phyloP scores from a whole-genome alignment of 768 basidiomycete genomes.

The Vishniacozyma victoriae region DNA sequence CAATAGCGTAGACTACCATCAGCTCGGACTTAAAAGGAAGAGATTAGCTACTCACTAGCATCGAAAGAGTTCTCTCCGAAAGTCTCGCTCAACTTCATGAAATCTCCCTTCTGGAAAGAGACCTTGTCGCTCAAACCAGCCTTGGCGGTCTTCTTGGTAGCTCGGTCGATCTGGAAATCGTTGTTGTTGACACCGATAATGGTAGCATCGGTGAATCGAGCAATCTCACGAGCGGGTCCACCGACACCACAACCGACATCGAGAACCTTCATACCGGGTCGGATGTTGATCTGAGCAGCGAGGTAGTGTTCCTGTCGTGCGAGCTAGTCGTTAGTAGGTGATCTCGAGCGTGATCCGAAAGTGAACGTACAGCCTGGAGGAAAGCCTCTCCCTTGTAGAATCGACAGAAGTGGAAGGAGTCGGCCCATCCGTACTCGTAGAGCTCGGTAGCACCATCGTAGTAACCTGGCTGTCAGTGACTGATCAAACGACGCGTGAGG shows the following conservation, averaged over 20 bases:
- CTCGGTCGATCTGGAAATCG: constrained; percentile 86
- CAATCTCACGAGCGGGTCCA: constrained; percentile 92
- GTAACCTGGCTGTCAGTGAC: constrained; percentile 57
- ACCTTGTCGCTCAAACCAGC: constrained; percentile 72
- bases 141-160: constrained; percentile 69
- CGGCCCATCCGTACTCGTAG: constrained; percentile 75
- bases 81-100: constrained; percentile 85
- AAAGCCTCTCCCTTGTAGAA: constrained; percentile 76
- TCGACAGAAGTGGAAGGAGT: constrained; percentile 93
- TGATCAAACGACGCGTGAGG: not conserved
- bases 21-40: not conserved
- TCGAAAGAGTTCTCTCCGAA: constrained; percentile 93
- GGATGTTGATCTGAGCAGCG: constrained; percentile 72
- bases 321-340: constrained; percentile 48
- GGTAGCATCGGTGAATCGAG: constrained; percentile 75
- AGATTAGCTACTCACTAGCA: constrained; percentile 58
- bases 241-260: constrained; percentile 99
- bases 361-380: constrained; percentile 38
- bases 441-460: constrained; percentile 94
- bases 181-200: constrained; percentile 93
- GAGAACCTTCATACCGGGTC: constrained; percentile 88
- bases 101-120: constrained; percentile 84
- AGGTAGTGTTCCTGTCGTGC: constrained; percentile 98
- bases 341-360: not conserved
- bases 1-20: constrained; percentile 82